phyloP scores from a whole-genome alignment of 2,329 filamentous ascomycete species.

The Pseudopithomyces maydicus region DNA sequence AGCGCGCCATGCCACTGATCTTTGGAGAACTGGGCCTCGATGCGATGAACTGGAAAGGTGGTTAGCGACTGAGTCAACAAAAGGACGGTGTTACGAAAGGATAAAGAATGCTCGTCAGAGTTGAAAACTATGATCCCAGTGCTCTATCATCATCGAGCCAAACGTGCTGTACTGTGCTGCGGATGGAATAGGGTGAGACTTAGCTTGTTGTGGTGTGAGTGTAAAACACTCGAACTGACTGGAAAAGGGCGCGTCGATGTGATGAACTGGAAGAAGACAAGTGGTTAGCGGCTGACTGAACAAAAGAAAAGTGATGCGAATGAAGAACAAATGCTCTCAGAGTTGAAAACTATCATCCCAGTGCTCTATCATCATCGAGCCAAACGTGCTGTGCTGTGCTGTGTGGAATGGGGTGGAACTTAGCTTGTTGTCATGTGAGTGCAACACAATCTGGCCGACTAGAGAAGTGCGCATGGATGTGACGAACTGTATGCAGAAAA shows the following conservation, averaged over 20 bases:
- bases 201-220: neutral
- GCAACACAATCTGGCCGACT: no score
- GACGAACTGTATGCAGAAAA: neutral
- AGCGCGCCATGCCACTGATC: no score
- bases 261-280: neutral
- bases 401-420: neutral
- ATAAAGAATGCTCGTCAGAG: neutral
- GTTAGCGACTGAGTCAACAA: neutral
- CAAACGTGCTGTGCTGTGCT: neutral
- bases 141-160: neutral
- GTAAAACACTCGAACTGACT: no score
- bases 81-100: neutral
- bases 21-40: no score
- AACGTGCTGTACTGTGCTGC: neutral
- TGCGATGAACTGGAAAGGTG: neutral
- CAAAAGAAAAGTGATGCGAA: neutral
- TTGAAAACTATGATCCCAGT: neutral
- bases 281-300: neutral
- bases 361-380: neutral
- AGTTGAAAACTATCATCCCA: neutral
- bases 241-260: no score
- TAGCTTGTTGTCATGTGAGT: neutral
- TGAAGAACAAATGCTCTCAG: neutral
- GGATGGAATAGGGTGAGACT: neutral
- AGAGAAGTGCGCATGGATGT: no score